Percentiles rank a stretch among this genome's conserved stretches.
Conservation (phyloP, 495 filamentous ascomycete species). For the Stereocaulon alpinum region DNA sequence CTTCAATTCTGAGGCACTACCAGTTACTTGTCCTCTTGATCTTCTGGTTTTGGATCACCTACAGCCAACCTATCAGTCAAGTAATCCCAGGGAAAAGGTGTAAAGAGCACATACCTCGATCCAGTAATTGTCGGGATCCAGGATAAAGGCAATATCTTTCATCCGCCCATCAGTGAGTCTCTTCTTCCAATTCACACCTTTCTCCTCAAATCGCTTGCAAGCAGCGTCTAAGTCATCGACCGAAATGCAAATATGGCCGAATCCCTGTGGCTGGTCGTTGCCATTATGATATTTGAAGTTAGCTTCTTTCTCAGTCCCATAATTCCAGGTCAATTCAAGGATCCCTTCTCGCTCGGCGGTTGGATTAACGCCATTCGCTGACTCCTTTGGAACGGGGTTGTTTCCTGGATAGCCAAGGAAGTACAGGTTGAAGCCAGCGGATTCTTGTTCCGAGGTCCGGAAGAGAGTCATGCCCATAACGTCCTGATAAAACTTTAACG, state of each 20-base stretch:
- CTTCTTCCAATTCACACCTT: slow-evolving; percentile 88
- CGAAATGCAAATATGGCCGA: slow-evolving; percentile 85
- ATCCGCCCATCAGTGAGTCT: slow-evolving; percentile 80
- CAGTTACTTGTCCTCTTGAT: slow-evolving; percentile 40
- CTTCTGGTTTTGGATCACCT: slow-evolving; percentile 53
- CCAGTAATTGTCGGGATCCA: slow-evolving; percentile 73
- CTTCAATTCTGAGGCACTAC: slow-evolving; percentile 18
- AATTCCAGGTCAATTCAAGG: slow-evolving; percentile 91
- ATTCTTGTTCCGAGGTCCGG: slow-evolving; percentile 57
- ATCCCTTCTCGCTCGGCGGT: slow-evolving; percentile 68
- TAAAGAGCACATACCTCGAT: slow-evolving; percentile 26
- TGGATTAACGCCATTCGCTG: slow-evolving; percentile 41
- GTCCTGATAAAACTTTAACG: slow-evolving; percentile 82
- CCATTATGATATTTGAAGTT: slow-evolving; percentile 84
- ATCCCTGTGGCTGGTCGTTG: slow-evolving; percentile 84
- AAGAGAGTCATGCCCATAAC: slow-evolving; percentile 78
- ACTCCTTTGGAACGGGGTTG: slow-evolving; percentile 35
- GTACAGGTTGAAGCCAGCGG: slow-evolving; percentile 76
- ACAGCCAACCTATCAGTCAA: slow-evolving; percentile 64
- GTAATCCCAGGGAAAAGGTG: slow-evolving; percentile 34
- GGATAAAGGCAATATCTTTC: slow-evolving; percentile 88
- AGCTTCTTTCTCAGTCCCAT: slow-evolving; percentile 86
- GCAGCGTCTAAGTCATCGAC: slow-evolving; percentile 83
- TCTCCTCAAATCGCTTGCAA: slow-evolving; percentile 71
- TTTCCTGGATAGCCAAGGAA: slow-evolving; percentile 72